These are phyloP conservation scores for Rhodotorula graminis DNA, from an alignment of 768 basidiomycete species.

Conservation along the genomic window DNA sequence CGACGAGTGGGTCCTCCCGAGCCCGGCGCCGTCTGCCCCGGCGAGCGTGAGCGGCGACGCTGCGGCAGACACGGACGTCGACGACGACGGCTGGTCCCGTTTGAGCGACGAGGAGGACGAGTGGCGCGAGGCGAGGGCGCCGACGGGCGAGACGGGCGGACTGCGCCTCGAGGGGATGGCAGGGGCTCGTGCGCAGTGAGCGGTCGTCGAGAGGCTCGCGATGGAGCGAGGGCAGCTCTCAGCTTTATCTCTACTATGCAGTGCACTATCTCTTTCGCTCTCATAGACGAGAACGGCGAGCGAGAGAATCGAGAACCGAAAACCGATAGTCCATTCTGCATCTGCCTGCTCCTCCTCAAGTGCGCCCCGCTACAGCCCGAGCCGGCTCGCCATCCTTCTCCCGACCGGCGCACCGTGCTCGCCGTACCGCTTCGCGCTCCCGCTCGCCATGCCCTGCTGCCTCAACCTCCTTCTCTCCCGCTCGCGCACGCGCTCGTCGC, in stretches of 20 bases:
- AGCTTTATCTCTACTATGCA: not conserved
- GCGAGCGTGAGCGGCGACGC: not conserved
- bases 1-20: not conserved
- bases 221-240: too few relatives aligned
- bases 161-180: not conserved
- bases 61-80: not conserved
- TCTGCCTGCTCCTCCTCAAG: not conserved
- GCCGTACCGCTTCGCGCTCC: slow-evolving; percentile 1
- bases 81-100: not conserved
- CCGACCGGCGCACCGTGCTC: slow-evolving; percentile 3
- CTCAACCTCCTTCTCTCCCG: not conserved
- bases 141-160: not conserved
- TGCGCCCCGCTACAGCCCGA: not conserved
- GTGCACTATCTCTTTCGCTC: not conserved
- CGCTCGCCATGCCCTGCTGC: not conserved
- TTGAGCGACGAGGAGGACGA: not conserved
- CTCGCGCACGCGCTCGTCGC: not conserved
- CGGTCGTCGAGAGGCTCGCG: not conserved
- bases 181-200: not conserved
- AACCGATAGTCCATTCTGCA: not conserved
- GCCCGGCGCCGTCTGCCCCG: not conserved
- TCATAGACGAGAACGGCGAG: not conserved
- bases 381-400: not conserved
- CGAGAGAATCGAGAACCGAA: too few relatives aligned
- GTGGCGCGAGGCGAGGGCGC: not conserved